Percentiles rank a stretch among this genome's conserved stretches.
phyloP scores from a whole-genome alignment of 1,284 basidiomycete species.

The Cystobasidium slooffiae region DNA sequence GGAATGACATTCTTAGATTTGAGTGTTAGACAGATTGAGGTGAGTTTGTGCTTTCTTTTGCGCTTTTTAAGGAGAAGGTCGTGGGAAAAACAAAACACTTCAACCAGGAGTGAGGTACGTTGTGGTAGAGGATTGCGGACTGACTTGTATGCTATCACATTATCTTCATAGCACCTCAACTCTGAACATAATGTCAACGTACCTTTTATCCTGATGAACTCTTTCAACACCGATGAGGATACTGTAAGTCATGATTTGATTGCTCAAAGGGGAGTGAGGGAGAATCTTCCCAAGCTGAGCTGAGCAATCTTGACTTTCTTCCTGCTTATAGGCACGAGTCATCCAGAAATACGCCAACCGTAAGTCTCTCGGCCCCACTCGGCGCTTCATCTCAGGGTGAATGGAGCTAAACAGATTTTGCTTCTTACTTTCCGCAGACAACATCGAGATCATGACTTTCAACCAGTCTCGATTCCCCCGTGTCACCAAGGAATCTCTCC shows the following conservation, averaged over 20 bases:
- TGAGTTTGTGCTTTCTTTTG: constrained; percentile 50
- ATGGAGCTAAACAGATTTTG: too few relatives aligned
- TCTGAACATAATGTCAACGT: constrained; percentile 72
- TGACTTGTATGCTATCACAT: background rate
- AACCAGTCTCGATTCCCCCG: constrained; percentile 99
- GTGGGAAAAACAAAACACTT: background rate
- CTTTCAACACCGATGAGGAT: constrained; percentile 98
- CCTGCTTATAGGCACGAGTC: constrained; percentile 65
- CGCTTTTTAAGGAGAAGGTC: background rate
- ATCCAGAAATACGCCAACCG: constrained; percentile 99
- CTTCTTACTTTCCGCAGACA: constrained; percentile 63
- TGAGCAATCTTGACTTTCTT: too few relatives aligned
- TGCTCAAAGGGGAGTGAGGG: background rate
- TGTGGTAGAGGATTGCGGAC: background rate
- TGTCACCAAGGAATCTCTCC: constrained; percentile 56
- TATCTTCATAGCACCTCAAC: constrained; percentile 63
- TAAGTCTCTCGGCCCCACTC: constrained; percentile 2
- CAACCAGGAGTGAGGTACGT: background rate
- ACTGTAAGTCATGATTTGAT: constrained; percentile 63
- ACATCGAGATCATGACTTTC: constrained; percentile 85
- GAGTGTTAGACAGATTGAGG: constrained; percentile 94
- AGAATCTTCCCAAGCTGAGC: background rate
- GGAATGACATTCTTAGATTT: constrained; percentile 97
- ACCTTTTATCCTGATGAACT: constrained; percentile 99
- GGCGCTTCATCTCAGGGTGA: too few relatives aligned